Evolutionary conservation across 2,329 filamentous ascomycete species (phyloP).

Genomic region (Metarhizium album): DNA sequence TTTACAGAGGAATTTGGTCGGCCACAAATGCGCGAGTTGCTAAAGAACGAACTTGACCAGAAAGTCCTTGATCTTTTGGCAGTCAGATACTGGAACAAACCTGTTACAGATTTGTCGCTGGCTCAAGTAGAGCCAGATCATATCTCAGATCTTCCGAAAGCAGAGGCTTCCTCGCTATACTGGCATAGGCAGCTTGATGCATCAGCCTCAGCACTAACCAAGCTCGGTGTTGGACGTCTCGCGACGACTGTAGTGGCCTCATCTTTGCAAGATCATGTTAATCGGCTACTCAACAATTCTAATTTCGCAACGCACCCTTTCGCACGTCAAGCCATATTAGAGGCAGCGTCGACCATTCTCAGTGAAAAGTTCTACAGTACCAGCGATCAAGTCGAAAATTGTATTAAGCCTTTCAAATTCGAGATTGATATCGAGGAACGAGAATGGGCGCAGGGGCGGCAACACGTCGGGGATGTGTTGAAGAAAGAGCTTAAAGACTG

Average conservation of each 20-base stretch:
- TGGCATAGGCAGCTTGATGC: slow-evolving; percentile 94
- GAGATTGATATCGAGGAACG: slow-evolving; percentile 88
- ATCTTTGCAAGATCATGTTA: slow-evolving; percentile 76
- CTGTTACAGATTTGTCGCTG: slow-evolving; percentile 68
- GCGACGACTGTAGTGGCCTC: slow-evolving; percentile 86
- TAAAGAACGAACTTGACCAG: slow-evolving; percentile 90
- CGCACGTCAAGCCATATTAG: slow-evolving; percentile 82
- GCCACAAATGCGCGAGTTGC: slow-evolving; percentile 74
- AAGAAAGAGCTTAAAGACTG: slow-evolving; percentile 81
- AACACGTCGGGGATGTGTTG: slow-evolving; percentile 70
- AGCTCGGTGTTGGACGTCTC: slow-evolving; percentile 83
- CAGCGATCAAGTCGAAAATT: slow-evolving; percentile 95
- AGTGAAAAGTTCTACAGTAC: slow-evolving; percentile 96
- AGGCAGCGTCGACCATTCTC: slow-evolving; percentile 80
- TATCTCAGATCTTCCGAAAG: slow-evolving; percentile 69
- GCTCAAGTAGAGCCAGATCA: slow-evolving; percentile 58
- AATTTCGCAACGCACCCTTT: slow-evolving; percentile 87
- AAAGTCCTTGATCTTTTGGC: slow-evolving; percentile 88
- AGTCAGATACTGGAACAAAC: slow-evolving; percentile 94
- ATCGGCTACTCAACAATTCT: slow-evolving; percentile 65
- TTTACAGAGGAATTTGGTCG: slow-evolving; percentile 86
- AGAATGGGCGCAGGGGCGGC: slow-evolving; percentile 78
- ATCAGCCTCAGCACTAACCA: slow-evolving; percentile 80
- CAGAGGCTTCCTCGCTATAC: slow-evolving; percentile 73
- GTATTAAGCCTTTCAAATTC: slow-evolving; percentile 97